These are phyloP conservation scores for Caloboletus firmus DNA, from an alignment of 1,284 basidiomycete species.

Conservation along the genomic window DNA sequence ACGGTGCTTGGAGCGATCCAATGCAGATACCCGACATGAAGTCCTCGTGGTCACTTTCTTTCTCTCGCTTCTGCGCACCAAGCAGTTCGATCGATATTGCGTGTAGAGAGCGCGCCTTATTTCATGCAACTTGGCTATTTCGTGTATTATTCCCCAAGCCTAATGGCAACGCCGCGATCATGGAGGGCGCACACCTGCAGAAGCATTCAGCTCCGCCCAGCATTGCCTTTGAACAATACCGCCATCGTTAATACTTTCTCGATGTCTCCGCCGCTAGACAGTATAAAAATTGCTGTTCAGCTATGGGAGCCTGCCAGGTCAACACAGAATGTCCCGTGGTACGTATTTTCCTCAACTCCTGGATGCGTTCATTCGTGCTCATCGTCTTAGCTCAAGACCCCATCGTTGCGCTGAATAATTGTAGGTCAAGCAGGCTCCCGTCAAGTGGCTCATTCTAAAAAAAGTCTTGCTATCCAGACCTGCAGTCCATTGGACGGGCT, in stretches of 20 bases:
- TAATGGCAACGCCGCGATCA: slow-evolving; percentile 33
- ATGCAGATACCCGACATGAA: slow-evolving; percentile 41
- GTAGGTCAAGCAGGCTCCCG: slow-evolving; percentile 29
- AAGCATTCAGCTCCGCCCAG: slow-evolving; percentile 29
- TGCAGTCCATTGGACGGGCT: slow-evolving; percentile 46
- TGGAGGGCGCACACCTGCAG: slow-evolving; percentile 23
- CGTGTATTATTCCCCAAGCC: slow-evolving; percentile 29
- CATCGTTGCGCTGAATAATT: slow-evolving; percentile 45
- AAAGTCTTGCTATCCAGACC: slow-evolving; percentile 40
- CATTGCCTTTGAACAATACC: slow-evolving; percentile 32
- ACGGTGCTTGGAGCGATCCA: slow-evolving; percentile 37
- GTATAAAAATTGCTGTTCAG: slow-evolving; percentile 29
- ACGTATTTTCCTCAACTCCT: slow-evolving; percentile 8
- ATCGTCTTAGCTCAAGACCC: slow-evolving; percentile 32
- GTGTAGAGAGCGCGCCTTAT: slow-evolving; percentile 33
- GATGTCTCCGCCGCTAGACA: slow-evolving; percentile 19
- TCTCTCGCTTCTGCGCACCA: slow-evolving; percentile 37
- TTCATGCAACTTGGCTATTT: slow-evolving; percentile 35
- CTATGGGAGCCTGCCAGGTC: slow-evolving; percentile 19
- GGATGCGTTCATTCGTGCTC: slow-evolving; percentile 9
- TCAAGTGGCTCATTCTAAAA: not conserved
- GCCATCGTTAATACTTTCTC: slow-evolving; percentile 25
- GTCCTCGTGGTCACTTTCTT: slow-evolving; percentile 35
- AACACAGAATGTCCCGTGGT: slow-evolving; percentile 27
- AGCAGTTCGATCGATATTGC: slow-evolving; percentile 38